Base-by-base conservation (phyloP, 2,329 filamentous ascomycete species). In the Venturiaceae sp. region DNA sequence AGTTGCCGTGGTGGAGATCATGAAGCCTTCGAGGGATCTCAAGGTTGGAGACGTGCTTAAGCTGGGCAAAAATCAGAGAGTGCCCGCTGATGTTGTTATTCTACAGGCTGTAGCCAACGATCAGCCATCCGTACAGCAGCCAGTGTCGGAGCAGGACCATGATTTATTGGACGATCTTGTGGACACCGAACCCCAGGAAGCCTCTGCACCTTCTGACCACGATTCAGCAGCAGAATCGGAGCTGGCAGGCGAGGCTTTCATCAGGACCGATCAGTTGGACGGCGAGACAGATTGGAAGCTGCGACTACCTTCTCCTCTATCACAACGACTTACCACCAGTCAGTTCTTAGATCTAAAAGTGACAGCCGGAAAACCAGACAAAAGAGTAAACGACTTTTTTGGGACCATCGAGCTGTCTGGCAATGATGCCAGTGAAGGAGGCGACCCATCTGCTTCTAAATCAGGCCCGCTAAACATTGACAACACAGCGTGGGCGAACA, bases 221-320 rank as follows among this genome's bases (percentile, higher is more conserved):
- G 30, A 13, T 16, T 34, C 34, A 32, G 19, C 32, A 11, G 41
- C 53, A 44, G 52, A 34, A n/a, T 53, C 36, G n/a, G 37, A 34
- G 32, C 28, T 26, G 14, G 14, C 37, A 19, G 91, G 91, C 30
- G 95, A 99, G 73, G 92, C 92, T 0, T 99, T 99, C 67, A 97
- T 99, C 68, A 83, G 94, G 61, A 99, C 95, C 1, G 94, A 99
- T 71, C 94, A 99, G 69, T 80, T 99, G 9, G 94, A 99, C 67
- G 94, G 94, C 65, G 94, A 99, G 74, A 99, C 94, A 0, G 94
- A 99, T 68, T 99, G 94, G 95, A 99, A 99, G 74, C 77, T 99
- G 59, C 86, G 95, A 32, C 73, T 97, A 36, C 91, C 94, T 1
- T 94, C 91, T 13, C 84, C 89, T 0, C 73, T 97, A 28, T 92